A percentile compares a stretch with the other conserved stretches of the same genome.
These are phyloP conservation scores for Phytophthora aleatoria DNA, from an alignment of 352 stramenopile species.

Conservation along the genomic window DNA sequence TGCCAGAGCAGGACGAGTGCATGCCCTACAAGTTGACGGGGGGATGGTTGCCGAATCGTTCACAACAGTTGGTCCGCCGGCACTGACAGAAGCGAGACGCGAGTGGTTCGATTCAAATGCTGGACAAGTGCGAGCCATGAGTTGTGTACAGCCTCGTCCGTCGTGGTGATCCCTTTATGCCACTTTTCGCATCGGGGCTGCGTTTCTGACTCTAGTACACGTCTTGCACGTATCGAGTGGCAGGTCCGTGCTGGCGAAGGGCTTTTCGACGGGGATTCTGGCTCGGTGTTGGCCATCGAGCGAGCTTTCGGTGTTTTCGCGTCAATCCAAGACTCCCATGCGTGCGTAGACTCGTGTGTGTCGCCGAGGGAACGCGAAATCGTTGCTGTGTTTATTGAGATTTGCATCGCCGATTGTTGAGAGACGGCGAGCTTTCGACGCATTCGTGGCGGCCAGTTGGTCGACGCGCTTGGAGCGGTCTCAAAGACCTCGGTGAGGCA, in stretches of 20 bases:
- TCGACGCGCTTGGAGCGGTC: conserved; percentile 2
- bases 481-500: background rate
- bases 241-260: too few relatives aligned
- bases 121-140: conserved; percentile 15
- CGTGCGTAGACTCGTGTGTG: conserved; percentile 1
- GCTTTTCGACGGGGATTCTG: background rate
- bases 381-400: conserved; percentile 19
- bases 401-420: conserved; percentile 32
- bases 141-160: conserved; percentile 8
- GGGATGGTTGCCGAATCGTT: conserved; percentile 20
- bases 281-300: background rate
- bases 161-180: conserved; percentile 27
- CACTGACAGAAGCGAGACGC: conserved; percentile 29
- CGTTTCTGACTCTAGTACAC: background rate
- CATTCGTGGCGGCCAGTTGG: conserved; percentile 4
- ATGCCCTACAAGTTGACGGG: conserved; percentile 16
- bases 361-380: conserved; percentile 26
- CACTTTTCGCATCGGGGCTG: conserved; percentile 2
- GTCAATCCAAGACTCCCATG: background rate
- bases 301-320: conserved; percentile 19
- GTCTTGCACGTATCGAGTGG: background rate
- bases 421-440: conserved; percentile 6
- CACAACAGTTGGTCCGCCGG: conserved; percentile 31
- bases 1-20: conserved; percentile 10
- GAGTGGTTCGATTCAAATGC: conserved; percentile 6